A percentile compares a stretch with the other conserved stretches of the same genome.
Evolutionary conservation across 2,329 filamentous ascomycete genomes (phyloP).

Genomic region (Zymoseptoria brevis): DNA sequence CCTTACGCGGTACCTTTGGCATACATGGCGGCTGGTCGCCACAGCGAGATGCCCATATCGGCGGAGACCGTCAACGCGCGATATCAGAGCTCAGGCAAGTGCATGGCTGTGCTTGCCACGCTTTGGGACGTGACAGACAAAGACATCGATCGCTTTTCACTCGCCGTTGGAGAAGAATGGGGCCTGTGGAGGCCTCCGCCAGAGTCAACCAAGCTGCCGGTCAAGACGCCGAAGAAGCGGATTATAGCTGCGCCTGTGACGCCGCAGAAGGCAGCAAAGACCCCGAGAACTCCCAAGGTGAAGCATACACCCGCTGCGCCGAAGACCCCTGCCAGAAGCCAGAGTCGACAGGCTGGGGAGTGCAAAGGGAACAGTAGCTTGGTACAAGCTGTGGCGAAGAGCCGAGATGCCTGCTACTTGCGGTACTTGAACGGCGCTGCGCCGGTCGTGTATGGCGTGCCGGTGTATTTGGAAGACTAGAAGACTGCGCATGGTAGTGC

Average conservation of each 20-base stretch:
- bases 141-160: conserved; percentile 90
- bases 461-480: conserved; percentile 61
- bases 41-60: not conserved
- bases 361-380: conserved; percentile 41
- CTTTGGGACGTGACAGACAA: conserved; percentile 98
- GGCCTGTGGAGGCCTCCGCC: conserved; percentile 50
- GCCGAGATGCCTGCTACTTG: conserved; percentile 73
- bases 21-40: conserved; percentile 76
- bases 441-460: conserved; percentile 89
- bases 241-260: conserved; percentile 19
- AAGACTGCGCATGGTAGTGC: not conserved
- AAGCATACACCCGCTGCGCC: conserved; percentile 24
- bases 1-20: conserved; percentile 84
- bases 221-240: conserved; percentile 25
- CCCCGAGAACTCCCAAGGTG: conserved; percentile 29
- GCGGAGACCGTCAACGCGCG: not conserved
- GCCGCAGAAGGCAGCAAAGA: conserved; percentile 25
- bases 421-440: conserved; percentile 89
- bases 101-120: conserved; percentile 75
- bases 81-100: conserved; percentile 10
- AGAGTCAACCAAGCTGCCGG: conserved; percentile 13
- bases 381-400: conserved; percentile 71
- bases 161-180: conserved; percentile 74
- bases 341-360: conserved; percentile 27
- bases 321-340: conserved; percentile 23